These are phyloP conservation scores for Trichoderma polysporum DNA, from an alignment of 2,329 filamentous ascomycete species.

Conservation along the genomic window DNA sequence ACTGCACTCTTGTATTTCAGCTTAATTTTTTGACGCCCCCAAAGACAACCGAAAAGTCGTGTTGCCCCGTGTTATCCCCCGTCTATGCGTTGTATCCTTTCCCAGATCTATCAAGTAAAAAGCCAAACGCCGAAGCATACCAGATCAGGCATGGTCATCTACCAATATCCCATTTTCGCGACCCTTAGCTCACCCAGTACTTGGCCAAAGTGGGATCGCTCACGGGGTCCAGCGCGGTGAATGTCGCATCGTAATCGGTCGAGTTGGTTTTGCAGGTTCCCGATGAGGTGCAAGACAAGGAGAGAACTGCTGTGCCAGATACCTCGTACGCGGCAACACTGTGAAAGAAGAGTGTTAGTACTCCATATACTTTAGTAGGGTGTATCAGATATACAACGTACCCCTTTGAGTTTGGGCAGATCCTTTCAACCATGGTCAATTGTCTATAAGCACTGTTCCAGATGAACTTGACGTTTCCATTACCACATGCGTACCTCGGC, in stretches of 20 bases:
- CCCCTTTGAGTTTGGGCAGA: conserved; percentile 41
- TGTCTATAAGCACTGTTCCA: conserved; percentile 33
- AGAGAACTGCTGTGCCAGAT: neutral
- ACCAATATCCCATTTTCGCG: neutral
- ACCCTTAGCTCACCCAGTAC: conserved; percentile 12
- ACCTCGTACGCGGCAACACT: conserved; percentile 4
- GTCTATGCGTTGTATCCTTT: neutral
- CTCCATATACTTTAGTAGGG: neutral
- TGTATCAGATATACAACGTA: conserved; percentile 27
- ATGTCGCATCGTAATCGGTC: conserved; percentile 32
- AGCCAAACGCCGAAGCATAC: neutral
- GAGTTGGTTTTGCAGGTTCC: conserved; percentile 31
- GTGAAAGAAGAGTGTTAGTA: neutral
- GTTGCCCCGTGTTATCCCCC: neutral
- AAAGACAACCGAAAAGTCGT: neutral
- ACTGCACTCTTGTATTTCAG: neutral
- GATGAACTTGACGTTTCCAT: conserved; percentile 44
- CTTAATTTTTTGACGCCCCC: neutral
- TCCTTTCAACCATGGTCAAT: conserved; percentile 46
- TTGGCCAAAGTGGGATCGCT: conserved; percentile 19
- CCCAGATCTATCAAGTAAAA: neutral
- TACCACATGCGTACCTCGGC: conserved; percentile 45
- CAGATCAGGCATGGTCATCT: neutral
- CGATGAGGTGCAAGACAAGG: conserved; percentile 19
- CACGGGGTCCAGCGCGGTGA: conserved; percentile 34